These are phyloP conservation scores for Alternaria burnsii DNA, from an alignment of 2,329 filamentous ascomycete genomes.

Conservation along the genomic window DNA sequence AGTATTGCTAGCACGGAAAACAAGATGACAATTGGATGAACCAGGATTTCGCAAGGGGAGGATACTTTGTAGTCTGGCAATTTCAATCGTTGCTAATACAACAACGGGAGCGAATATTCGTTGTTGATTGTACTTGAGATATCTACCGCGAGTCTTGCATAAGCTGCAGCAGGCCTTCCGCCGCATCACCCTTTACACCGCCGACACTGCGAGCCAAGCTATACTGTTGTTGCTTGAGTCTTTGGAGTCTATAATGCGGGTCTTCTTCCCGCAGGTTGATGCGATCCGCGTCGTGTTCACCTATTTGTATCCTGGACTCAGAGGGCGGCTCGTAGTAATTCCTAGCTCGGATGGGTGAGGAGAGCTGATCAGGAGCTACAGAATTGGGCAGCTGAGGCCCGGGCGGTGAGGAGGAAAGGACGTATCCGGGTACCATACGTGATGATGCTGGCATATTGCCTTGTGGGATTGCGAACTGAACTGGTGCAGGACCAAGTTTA, in stretches of 20 bases:
- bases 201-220: slow-evolving; percentile 52
- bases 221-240: slow-evolving; percentile 39
- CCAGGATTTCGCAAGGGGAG: slow-evolving; percentile 1
- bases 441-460: slow-evolving; percentile 47
- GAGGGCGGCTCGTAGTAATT: slow-evolving; percentile 24
- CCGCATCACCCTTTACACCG: slow-evolving; percentile 60
- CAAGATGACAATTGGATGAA: not conserved
- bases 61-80: not conserved
- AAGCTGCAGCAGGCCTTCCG: slow-evolving; percentile 63
- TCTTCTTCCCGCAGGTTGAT: slow-evolving; percentile 25
- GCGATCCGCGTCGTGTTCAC: slow-evolving; percentile 26
- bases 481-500: slow-evolving; percentile 49
- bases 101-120: not conserved
- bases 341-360: slow-evolving; percentile 26
- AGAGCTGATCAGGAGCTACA: slow-evolving; percentile 32
- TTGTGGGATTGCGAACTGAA: slow-evolving; percentile 44
- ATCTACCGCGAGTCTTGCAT: slow-evolving; percentile 39
- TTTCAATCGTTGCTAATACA: not conserved
- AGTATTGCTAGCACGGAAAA: not conserved
- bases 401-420: slow-evolving; percentile 43
- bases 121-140: not conserved
- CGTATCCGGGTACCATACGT: slow-evolving; percentile 44
- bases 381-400: slow-evolving; percentile 23
- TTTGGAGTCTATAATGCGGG: slow-evolving; percentile 33
- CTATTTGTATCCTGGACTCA: slow-evolving; percentile 20